phyloP scores from a whole-genome alignment of 116 monocot genomes.

The Trichopus zeylanicus region DNA sequence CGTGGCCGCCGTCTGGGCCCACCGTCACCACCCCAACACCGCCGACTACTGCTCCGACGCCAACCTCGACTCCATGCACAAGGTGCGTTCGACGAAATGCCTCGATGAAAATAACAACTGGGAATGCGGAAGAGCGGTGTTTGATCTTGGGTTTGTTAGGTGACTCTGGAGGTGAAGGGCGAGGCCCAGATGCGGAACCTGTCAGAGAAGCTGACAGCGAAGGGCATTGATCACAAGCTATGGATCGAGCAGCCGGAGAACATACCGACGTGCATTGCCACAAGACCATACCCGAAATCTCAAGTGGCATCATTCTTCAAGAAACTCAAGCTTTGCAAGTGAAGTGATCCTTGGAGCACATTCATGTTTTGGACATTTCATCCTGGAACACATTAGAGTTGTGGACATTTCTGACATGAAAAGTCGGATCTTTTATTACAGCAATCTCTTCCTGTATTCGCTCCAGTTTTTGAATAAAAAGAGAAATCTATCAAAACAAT shows the following conservation, averaged over 20 bases:
- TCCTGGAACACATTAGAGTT: too few relatives aligned
- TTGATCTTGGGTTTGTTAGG: slow-evolving; percentile 23
- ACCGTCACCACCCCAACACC: slow-evolving; percentile 54
- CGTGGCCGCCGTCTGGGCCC: slow-evolving; percentile 75
- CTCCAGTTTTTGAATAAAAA: too few relatives aligned
- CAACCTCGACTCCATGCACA: slow-evolving; percentile 82
- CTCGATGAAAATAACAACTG: background rate
- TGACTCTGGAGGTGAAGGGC: slow-evolving; percentile 92
- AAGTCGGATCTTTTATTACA: background rate
- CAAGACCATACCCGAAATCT: slow-evolving; percentile 61
- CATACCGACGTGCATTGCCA: slow-evolving; percentile 78
- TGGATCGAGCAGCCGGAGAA: slow-evolving; percentile 98
- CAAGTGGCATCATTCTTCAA: slow-evolving; percentile 68
- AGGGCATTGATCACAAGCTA: slow-evolving; percentile 66
- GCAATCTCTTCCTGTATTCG: background rate
- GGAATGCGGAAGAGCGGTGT: background rate
- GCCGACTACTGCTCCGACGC: slow-evolving; percentile 43
- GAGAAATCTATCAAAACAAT: too few relatives aligned
- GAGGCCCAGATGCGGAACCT: slow-evolving; percentile 66
- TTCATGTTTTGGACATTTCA: background rate
- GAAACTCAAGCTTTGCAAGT: slow-evolving; percentile 97
- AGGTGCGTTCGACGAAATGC: slow-evolving; percentile 72
- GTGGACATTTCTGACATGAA: background rate
- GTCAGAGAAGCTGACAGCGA: slow-evolving; percentile 60
- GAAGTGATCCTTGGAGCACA: slow-evolving; percentile 5